A percentile compares a stretch with the other conserved stretches of the same genome.
Evolutionary conservation across 257 asterid species (phyloP).

Genomic region (Solanum tarapatanum): DNA sequence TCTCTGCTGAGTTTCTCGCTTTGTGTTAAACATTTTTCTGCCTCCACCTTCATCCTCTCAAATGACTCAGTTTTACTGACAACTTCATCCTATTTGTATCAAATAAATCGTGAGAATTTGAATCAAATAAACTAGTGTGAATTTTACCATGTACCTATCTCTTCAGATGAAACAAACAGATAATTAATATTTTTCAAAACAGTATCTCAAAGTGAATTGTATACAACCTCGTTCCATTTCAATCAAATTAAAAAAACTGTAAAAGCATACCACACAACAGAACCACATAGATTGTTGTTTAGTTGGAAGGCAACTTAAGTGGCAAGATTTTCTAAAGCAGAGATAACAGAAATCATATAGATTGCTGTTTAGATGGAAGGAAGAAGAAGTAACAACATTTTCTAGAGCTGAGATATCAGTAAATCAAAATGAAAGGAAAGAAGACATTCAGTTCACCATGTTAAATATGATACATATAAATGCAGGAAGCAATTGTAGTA

Average conservation of each 20-base stretch:
- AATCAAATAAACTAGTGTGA: not conserved
- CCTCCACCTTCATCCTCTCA: constrained; percentile 55
- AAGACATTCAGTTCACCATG: not conserved
- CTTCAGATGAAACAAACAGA: not conserved
- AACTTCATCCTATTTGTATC: constrained; percentile 65
- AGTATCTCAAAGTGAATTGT: not conserved
- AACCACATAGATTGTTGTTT: not conserved
- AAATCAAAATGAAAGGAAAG: not conserved
- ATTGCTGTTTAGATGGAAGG: not conserved
- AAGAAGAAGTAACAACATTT: not conserved
- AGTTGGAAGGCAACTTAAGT: not conserved
- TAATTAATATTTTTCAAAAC: not conserved
- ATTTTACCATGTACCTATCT: not conserved
- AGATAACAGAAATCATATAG: not conserved
- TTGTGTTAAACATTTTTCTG: constrained; percentile 74
- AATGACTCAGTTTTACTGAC: constrained; percentile 54
- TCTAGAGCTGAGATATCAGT: not conserved
- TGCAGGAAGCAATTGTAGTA: not conserved
- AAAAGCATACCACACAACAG: not conserved
- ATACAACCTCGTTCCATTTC: not conserved
- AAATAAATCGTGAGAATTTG: constrained; percentile 5
- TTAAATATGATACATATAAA: not conserved
- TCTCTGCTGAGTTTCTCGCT: constrained; percentile 64
- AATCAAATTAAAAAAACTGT: not conserved
- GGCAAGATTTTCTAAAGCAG: not conserved